These are phyloP conservation scores for Sporothrix protearum DNA, from an alignment of 2,329 filamentous ascomycete species.

Conservation along the genomic window DNA sequence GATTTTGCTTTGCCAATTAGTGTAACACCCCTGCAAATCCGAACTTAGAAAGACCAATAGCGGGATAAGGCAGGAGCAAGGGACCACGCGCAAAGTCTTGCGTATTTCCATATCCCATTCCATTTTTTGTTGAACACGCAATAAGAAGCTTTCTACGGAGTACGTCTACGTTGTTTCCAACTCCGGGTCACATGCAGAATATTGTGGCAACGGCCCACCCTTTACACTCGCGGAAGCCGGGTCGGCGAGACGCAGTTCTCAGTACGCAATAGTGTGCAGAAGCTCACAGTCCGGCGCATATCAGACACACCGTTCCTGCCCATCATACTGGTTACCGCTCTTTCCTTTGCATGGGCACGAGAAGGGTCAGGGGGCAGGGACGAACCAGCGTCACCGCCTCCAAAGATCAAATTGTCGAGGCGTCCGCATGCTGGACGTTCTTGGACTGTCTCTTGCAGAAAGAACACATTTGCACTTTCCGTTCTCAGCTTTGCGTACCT, in stretches of 20 bases:
- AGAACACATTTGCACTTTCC: constrained; percentile 1
- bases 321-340: constrained; percentile 7
- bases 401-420: constrained; percentile 12
- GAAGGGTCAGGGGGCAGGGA: background rate
- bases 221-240: constrained; percentile 31
- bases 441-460: background rate
- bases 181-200: background rate
- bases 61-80: background rate
- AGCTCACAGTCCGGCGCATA: background rate
- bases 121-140: background rate
- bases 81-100: background rate
- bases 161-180: background rate
- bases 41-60: background rate
- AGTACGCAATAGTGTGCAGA: background rate
- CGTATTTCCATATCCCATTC: background rate
- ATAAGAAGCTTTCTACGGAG: background rate
- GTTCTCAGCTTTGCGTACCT: background rate
- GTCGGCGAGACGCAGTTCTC: constrained; percentile 16
- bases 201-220: background rate
- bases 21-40: background rate
- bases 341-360: constrained; percentile 5
- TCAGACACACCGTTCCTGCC: background rate
- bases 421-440: constrained; percentile 1
- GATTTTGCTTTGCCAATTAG: background rate
- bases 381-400: constrained; percentile 23